Evolutionary conservation across 352 stramenopile species (phyloP).

Genomic region (Thalassiosira ordinaria): DNA sequence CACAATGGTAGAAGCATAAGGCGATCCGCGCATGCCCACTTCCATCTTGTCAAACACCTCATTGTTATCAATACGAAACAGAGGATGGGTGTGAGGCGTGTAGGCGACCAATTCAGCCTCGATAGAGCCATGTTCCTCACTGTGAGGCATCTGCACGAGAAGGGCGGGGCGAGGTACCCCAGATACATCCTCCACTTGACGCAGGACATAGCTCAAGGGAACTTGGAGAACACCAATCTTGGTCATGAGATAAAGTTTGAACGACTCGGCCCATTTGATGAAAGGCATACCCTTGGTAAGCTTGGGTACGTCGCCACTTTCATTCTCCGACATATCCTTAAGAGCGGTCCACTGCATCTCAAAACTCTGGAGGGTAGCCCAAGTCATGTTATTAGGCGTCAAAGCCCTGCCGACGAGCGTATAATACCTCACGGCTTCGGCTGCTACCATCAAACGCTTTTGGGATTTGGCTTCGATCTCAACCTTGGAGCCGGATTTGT

Average conservation of each 20-base stretch:
- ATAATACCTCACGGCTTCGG: neutral
- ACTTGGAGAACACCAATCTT: neutral
- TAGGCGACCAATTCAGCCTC: constrained; percentile 34
- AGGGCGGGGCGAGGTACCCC: no score
- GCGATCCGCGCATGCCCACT: constrained; percentile 20
- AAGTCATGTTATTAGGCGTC: neutral
- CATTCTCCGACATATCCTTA: neutral
- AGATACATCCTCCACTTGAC: no score
- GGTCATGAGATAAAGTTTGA: neutral
- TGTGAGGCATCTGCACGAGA: neutral
- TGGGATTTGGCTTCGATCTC: constrained; percentile 2
- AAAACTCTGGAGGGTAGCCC: neutral
- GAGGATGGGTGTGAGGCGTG: constrained; percentile 25
- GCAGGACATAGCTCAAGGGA: no score
- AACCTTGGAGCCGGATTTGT: no score
- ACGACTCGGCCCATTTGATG: neutral
- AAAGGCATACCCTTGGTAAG: neutral
- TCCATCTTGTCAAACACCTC: constrained; percentile 36
- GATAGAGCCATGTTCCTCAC: constrained; percentile 29
- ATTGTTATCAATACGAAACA: constrained; percentile 35
- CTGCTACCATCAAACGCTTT: neutral
- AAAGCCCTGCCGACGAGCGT: neutral
- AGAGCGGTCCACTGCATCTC: neutral
- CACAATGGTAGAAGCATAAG: constrained; percentile 29
- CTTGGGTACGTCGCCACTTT: no score